Evolutionary conservation across 208 protist genomes (phyloP).

Genomic region (Vickermania spadyakhi): DNA sequence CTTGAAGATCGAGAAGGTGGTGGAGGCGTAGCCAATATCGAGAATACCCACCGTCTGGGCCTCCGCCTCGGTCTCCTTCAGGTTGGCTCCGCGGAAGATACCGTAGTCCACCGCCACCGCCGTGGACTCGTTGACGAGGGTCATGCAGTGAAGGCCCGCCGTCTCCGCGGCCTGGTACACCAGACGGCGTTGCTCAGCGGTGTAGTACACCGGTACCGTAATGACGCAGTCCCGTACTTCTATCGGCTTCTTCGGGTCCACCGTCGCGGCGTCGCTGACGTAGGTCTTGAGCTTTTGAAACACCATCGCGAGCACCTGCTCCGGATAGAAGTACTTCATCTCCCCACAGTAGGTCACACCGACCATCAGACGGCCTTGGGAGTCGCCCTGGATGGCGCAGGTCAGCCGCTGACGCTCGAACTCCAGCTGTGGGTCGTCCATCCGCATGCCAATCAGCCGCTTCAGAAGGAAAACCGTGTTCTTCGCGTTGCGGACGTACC

Average conservation of each 20-base stretch:
- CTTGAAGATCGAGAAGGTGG: slow-evolving; percentile 59
- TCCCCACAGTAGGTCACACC: slow-evolving; percentile 75
- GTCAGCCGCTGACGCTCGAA: slow-evolving; percentile 54
- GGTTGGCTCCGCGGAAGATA: slow-evolving; percentile 72
- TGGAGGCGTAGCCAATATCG: slow-evolving; percentile 84
- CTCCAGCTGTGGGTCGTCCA: slow-evolving; percentile 53
- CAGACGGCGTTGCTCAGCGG: slow-evolving; percentile 66
- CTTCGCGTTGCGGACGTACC: slow-evolving; percentile 72
- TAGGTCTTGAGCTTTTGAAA: slow-evolving; percentile 72
- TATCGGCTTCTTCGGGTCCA: slow-evolving; percentile 35
- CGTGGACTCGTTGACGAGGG: slow-evolving; percentile 86
- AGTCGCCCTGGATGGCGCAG: slow-evolving; percentile 49
- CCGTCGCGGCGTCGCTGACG: slow-evolving; percentile 62
- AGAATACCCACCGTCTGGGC: slow-evolving; percentile 75
- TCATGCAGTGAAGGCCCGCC: slow-evolving; percentile 81
- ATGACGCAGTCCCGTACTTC: slow-evolving; percentile 79
- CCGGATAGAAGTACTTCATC: slow-evolving; percentile 68
- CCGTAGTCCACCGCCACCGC: slow-evolving; percentile 87
- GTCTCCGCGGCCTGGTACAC: slow-evolving; percentile 80
- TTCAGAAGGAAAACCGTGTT: slow-evolving; percentile 85
- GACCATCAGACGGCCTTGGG: slow-evolving; percentile 67
- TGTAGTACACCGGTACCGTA: slow-evolving; percentile 84
- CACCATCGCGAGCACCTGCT: slow-evolving; percentile 91
- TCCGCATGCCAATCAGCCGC: slow-evolving; percentile 82
- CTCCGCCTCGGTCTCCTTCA: slow-evolving; percentile 79